Evolutionary conservation across 176 grass and related monocot species (phyloP).

Genomic region (Triticum dicoccoides): DNA sequence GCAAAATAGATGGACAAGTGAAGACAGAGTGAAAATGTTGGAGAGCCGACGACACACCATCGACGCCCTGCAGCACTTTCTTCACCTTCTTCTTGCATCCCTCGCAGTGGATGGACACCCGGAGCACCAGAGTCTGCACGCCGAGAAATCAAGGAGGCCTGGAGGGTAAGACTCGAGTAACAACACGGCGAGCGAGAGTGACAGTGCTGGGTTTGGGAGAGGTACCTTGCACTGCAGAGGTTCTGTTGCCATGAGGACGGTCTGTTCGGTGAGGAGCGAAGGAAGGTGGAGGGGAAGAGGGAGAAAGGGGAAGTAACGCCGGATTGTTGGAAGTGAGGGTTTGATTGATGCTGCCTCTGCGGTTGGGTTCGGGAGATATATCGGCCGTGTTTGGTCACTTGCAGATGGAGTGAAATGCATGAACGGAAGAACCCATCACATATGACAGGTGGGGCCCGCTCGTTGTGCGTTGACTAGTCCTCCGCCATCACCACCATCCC

Average conservation of each 20-base stretch:
- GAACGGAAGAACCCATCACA: no score
- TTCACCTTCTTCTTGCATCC: conserved; percentile 66
- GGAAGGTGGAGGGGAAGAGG: not conserved
- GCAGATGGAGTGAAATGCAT: no score
- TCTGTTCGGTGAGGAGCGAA: not conserved
- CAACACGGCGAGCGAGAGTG: not conserved
- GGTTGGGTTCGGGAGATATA: conserved; percentile 11
- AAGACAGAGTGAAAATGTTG: not conserved
- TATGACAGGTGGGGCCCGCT: no score
- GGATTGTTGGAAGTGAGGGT: not conserved
- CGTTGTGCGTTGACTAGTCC: no score
- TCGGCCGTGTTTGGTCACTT: not conserved
- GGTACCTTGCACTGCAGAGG: conserved; percentile 34
- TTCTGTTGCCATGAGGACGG: conserved; percentile 24
- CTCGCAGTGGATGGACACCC: conserved; percentile 49
- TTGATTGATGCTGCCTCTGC: not conserved
- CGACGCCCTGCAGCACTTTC: conserved; percentile 37
- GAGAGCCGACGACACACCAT: conserved; percentile 32
- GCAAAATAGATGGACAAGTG: not conserved
- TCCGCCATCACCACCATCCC: no score
- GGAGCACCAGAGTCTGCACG: conserved; percentile 35
- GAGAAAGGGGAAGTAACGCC: conserved; percentile 3
- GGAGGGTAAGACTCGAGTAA: not conserved
- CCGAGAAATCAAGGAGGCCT: not conserved
- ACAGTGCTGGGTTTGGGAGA: not conserved